These are phyloP conservation scores for Gryganskiella cystojenkinii DNA, from an alignment of 192 early-diverging fungal species.

Conservation along the genomic window DNA sequence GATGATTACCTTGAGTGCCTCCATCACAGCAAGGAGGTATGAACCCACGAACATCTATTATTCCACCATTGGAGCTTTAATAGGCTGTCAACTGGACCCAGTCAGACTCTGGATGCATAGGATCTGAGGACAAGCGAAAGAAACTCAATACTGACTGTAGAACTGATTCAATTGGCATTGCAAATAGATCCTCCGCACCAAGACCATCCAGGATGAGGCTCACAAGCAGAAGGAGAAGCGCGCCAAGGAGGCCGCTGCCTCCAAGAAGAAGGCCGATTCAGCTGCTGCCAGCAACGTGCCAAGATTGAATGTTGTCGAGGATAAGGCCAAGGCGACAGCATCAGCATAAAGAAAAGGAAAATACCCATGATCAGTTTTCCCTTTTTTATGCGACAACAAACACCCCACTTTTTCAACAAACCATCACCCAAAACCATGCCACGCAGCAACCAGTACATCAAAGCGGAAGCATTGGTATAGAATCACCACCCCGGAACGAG, in stretches of 20 bases:
- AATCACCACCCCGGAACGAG: too few species aligned
- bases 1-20: slow-evolving; percentile 98
- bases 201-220: slow-evolving; percentile 61
- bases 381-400: neutral
- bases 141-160: neutral
- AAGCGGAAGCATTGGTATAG: too few species aligned
- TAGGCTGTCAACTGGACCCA: too few species aligned
- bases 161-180: neutral
- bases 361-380: neutral
- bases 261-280: slow-evolving; percentile 58
- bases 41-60: neutral
- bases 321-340: slow-evolving; percentile 49
- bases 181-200: slow-evolving; percentile 66
- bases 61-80: neutral
- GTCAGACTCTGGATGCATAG: too few species aligned
- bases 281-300: slow-evolving; percentile 64
- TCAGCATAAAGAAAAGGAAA: slow-evolving; percentile 19
- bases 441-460: too few species aligned
- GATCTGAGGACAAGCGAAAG: slow-evolving; percentile 6
- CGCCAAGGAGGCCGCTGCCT: slow-evolving; percentile 52
- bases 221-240: slow-evolving; percentile 62
- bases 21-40: slow-evolving; percentile 95
- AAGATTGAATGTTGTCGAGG: slow-evolving; percentile 63
- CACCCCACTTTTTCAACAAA: neutral
- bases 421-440: too few species aligned